Percentiles rank a stretch among this genome's conserved stretches.
These are phyloP conservation scores for Aurifilum marmelostoma DNA, from an alignment of 2,329 filamentous ascomycete genomes.

Conservation along the genomic window DNA sequence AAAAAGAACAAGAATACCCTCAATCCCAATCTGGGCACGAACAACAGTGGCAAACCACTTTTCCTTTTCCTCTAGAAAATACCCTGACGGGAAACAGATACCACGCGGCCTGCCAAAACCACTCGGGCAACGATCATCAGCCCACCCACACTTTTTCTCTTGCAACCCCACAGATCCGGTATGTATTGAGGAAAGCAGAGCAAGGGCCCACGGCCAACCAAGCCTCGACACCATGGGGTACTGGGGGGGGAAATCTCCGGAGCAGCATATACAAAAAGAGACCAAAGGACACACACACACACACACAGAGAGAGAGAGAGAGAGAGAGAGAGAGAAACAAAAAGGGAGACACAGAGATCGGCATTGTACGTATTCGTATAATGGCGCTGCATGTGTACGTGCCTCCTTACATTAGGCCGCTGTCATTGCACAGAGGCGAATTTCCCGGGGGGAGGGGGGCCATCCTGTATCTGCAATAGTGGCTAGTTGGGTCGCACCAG, in stretches of 20 bases:
- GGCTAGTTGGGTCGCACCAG: background rate
- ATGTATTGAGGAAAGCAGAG: too few relatives aligned
- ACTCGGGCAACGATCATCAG: background rate
- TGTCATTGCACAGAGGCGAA: background rate
- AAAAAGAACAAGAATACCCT: too few relatives aligned
- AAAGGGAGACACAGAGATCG: background rate
- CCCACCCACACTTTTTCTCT: background rate
- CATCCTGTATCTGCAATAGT: background rate
- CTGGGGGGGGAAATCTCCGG: background rate
- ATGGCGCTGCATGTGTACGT: background rate
- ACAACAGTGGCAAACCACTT: background rate
- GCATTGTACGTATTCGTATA: background rate
- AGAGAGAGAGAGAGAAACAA: background rate
- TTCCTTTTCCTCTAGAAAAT: background rate
- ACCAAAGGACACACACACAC: too few relatives aligned
- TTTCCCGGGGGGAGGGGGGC: background rate
- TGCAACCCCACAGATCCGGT: background rate
- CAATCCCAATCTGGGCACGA: too few relatives aligned
- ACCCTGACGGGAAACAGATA: background rate
- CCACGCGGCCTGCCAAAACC: background rate
- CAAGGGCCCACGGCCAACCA: background rate
- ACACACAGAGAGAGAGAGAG: background rate
- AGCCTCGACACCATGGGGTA: background rate
- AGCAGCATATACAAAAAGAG: background rate
- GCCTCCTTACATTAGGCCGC: background rate